These are phyloP conservation scores for Pilaira anomala DNA, from an alignment of 192 early-diverging fungal genomes.

Conservation along the genomic window DNA sequence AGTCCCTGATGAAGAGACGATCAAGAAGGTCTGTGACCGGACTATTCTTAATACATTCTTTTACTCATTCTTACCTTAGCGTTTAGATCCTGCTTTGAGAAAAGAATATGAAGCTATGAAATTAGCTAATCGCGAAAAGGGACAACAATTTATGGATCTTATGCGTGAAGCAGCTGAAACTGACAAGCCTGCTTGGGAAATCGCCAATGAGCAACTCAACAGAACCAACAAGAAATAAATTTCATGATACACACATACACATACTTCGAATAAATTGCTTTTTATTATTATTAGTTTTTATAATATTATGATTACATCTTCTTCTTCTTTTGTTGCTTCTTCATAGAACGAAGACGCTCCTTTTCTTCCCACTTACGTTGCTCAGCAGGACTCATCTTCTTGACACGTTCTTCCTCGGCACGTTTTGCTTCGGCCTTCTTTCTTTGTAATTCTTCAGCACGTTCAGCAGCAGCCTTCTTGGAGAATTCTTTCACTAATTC, in stretches of 20 bases:
- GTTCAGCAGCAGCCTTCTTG: constrained; percentile 61
- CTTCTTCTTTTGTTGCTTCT: constrained; percentile 61
- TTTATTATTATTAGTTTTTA: not conserved
- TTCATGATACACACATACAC: not conserved
- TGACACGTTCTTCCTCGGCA: constrained; percentile 59
- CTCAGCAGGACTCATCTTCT: constrained; percentile 71
- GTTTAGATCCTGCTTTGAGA: constrained; percentile 26
- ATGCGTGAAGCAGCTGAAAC: constrained; percentile 29
- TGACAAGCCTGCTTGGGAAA: constrained; percentile 31
- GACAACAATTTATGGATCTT: constrained; percentile 19
- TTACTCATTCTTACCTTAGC: constrained; percentile 12
- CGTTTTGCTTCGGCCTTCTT: constrained; percentile 65
- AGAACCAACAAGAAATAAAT: not conserved
- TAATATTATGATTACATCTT: constrained; percentile 23
- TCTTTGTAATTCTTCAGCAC: constrained; percentile 67
- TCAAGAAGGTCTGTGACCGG: constrained; percentile 23
- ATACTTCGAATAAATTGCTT: not conserved
- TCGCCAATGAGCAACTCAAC: constrained; percentile 10
- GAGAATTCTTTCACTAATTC: constrained; percentile 60
- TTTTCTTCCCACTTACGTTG: constrained; percentile 86
- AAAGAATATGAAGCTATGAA: constrained; percentile 28
- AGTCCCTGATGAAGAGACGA: constrained; percentile 45
- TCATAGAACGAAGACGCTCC: constrained; percentile 67
- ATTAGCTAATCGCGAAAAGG: constrained; percentile 17
- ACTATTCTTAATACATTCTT: not conserved